Evolutionary conservation across 352 stramenopile species (phyloP).

Genomic region (Pythium myriotylum): DNA sequence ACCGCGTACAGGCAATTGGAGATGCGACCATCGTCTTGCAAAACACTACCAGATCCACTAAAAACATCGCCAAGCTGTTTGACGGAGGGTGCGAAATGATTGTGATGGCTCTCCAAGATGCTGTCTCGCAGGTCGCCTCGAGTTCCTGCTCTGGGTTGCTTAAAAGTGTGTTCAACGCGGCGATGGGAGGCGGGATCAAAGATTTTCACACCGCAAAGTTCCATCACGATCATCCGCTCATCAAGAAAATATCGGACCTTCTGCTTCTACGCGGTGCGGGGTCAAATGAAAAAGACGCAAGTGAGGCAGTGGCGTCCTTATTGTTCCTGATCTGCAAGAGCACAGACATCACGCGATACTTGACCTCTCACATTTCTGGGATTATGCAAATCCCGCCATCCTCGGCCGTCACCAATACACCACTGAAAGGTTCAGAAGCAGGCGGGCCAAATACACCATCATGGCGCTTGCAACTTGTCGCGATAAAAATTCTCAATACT

Average conservation of each 20-base stretch:
- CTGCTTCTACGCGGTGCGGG: conserved; percentile 55
- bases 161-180: conserved; percentile 59
- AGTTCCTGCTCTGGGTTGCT: conserved; percentile 60
- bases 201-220: conserved; percentile 66
- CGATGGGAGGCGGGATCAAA: conserved; percentile 44
- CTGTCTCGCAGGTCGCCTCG: conserved; percentile 68
- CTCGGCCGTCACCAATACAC: conserved; percentile 20
- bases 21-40: conserved; percentile 60
- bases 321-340: conserved; percentile 87
- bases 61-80: conserved; percentile 56
- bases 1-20: conserved; percentile 49
- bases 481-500: conserved; percentile 78
- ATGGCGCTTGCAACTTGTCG: conserved; percentile 73
- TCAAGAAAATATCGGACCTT: conserved; percentile 49
- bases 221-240: conserved; percentile 46
- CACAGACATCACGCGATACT: conserved; percentile 56
- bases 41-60: conserved; percentile 34
- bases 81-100: conserved; percentile 69
- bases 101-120: conserved; percentile 52
- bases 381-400: conserved; percentile 40
- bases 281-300: conserved; percentile 81
- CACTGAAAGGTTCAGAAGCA: conserved; percentile 21
- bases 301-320: conserved; percentile 69
- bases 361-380: conserved; percentile 55
- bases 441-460: conserved; percentile 24